Evolutionary conservation across 257 asterid species (phyloP), one percentile per base, ranked within the genome.

Genomic region (Petunia axillaris): DNA sequence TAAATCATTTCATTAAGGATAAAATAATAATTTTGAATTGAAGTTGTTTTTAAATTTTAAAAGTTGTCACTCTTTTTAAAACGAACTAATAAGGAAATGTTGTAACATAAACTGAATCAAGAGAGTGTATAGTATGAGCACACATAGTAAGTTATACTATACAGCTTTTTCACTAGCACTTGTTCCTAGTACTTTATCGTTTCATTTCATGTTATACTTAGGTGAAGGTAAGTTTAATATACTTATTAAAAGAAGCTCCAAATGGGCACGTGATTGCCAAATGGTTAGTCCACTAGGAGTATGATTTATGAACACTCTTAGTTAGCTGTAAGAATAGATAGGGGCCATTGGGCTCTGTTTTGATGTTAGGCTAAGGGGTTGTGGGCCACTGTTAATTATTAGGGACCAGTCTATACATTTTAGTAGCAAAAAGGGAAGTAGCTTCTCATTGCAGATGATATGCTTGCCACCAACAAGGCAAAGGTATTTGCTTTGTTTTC

Each of bases 391-490:
- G 55, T 25, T 25, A 25, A 46, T 77, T 3, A 48, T 37, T 59
- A 37, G 82, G 73, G 52, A 39, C 50, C 73, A 8, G 48, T 48
- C 7, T 48, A 35, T 71, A 48, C 5, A 54, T 9, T 4, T 1
- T 59, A 7, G 64, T 59, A 48, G 39, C 75, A 58, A 15, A 15
- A 52, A 55, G 25, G 37, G 41, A 50, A 68, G 7, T 38, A 71
- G 76, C 76, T 43, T 78, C 65, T 67, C 58, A 78, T 58, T 63
- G 50, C 75, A 67, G 75, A 74, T 82, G 79, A 68, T 79, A 73
- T 82, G 85, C 82, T 80, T 36, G 82, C 82, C 85, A 78, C 75
- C 82, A 70, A 71, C 85, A 43, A 8, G 81, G 77, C 85, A 82
- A 71, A 50, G 1, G 7, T 5, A 48, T 71, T 71, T 71, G 44